Conservation (phyloP, 441 rosid species). For the Populus hybrid region DNA sequence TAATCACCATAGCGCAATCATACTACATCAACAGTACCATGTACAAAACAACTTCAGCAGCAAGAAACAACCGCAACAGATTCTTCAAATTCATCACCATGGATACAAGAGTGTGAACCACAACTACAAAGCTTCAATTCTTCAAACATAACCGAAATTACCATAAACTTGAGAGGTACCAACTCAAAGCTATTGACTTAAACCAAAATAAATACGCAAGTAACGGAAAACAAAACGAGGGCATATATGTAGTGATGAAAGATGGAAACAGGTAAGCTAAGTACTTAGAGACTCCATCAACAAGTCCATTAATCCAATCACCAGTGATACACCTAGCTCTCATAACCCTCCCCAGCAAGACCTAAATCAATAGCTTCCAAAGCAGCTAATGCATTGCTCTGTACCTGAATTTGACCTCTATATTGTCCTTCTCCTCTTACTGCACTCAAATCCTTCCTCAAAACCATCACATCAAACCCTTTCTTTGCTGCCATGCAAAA, state of each 20-base stretch:
- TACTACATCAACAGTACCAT: too few species aligned
- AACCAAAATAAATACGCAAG: too few species aligned
- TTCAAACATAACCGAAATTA: too few species aligned
- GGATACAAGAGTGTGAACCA: too few species aligned
- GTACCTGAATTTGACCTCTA: constrained; percentile 91
- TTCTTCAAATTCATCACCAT: too few species aligned
- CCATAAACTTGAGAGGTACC: too few species aligned
- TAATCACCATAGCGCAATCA: too few species aligned
- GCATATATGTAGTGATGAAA: background rate
- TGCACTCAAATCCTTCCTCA: constrained; percentile 85
- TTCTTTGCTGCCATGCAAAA: constrained; percentile 80
- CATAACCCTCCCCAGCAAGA: constrained; percentile 77
- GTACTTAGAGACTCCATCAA: constrained; percentile 86
- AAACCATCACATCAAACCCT: constrained; percentile 82
- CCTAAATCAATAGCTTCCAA: constrained; percentile 81
- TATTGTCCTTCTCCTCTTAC: constrained; percentile 92
- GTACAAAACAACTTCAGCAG: too few species aligned
- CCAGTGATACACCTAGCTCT: constrained; percentile 84
- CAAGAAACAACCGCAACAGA: too few species aligned
- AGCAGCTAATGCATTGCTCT: constrained; percentile 93
- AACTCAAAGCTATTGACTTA: too few species aligned
- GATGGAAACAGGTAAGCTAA: constrained; percentile 48
- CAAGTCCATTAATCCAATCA: constrained; percentile 87
- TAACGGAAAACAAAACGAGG: too few species aligned
- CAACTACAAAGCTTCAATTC: too few species aligned